Base-by-base conservation (phyloP, 208 protist genomes). In the Leishmania major region DNA sequence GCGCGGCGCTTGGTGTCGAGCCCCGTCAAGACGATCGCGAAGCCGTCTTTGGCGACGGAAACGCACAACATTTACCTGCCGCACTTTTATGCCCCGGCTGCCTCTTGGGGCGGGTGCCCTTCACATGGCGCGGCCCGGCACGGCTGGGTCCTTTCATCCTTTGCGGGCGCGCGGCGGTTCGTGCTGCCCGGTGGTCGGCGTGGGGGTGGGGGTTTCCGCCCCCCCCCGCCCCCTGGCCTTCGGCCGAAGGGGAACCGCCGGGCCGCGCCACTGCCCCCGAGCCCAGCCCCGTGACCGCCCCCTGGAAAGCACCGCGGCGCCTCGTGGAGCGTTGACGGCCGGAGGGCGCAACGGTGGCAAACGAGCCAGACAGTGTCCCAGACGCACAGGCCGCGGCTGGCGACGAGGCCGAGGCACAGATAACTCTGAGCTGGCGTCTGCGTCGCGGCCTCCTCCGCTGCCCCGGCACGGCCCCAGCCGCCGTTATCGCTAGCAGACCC, bases 321-420 rank as follows among this genome's bases (percentile, higher is more conserved):
- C 1, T 17, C 47, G n/a, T 87, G 83, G 76, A 92, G 78, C 43
- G 87, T 84, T 25, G 80, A 84, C 19, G 87, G 75, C 51, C 62
- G 75, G 71, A 92, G 92, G 35, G 91, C 92, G 62, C 84, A 91
- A 43, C 84, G 89, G 81, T 91, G 88, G 73, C 92, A 88, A 0
- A 94, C 84, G 17, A 94, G 85, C 91, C 91, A 92, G 51, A 94
- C 86, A 74, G 92, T 87, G 28, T 81, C 83, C 45, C 80, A 82
- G 11, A 88, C 84, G 37, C 47, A 53, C 28, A 92, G 59, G 70
- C 91, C 84, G 13, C 77, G 73, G 69, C 31, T 91, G 5, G 90
- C 73, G 55, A 90, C 80, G 53, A 94, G 85, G 77, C 88, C 80
- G 85, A 88, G 89, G 28, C 80, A 77, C 6, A 78, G 69, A 60